Conservation (phyloP, 495 filamentous ascomycete species). For the Neurospora terricola region DNA sequence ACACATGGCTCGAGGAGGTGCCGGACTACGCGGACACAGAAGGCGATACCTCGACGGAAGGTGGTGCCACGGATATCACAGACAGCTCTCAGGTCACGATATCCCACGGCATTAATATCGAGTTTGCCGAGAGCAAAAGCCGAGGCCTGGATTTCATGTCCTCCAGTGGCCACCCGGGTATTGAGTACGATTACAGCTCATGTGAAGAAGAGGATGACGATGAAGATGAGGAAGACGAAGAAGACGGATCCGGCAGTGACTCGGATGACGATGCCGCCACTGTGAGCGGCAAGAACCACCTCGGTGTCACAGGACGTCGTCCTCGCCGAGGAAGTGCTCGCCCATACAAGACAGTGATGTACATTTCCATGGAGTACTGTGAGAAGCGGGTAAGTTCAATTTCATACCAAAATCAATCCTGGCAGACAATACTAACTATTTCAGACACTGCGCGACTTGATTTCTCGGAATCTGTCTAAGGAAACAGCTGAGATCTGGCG, state of each 20-base stretch:
- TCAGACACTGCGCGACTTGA: constrained; percentile 83
- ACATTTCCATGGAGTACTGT: constrained; percentile 84
- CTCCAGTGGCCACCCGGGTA: constrained; percentile 68
- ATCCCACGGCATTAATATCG: constrained; percentile 37
- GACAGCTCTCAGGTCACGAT: constrained; percentile 10
- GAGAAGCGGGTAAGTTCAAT: constrained; percentile 62
- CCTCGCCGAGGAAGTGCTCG: constrained; percentile 23
- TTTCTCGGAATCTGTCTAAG: constrained; percentile 61
- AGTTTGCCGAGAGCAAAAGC: constrained; percentile 59
- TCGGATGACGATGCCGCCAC: constrained; percentile 12
- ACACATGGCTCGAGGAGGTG: constrained; percentile 81
- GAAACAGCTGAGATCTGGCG: constrained; percentile 76
- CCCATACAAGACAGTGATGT: constrained; percentile 33
- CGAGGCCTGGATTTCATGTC: constrained; percentile 90
- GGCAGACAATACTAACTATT: not conserved
- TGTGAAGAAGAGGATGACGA: constrained; percentile 43
- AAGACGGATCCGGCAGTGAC: constrained; percentile 11
- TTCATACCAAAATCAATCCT: not conserved
- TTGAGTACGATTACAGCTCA: constrained; percentile 71
- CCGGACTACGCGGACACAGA: constrained; percentile 44
- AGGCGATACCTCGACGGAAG: constrained; percentile 49
- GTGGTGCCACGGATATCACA: constrained; percentile 19
- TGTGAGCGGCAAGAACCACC: constrained; percentile 5
- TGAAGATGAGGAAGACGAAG: constrained; percentile 25
- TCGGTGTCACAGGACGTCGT: constrained; percentile 12